Base-by-base conservation (phyloP, 2,329 filamentous ascomycete genomes). In the Pseudopyrenochaeta lycopersici region DNA sequence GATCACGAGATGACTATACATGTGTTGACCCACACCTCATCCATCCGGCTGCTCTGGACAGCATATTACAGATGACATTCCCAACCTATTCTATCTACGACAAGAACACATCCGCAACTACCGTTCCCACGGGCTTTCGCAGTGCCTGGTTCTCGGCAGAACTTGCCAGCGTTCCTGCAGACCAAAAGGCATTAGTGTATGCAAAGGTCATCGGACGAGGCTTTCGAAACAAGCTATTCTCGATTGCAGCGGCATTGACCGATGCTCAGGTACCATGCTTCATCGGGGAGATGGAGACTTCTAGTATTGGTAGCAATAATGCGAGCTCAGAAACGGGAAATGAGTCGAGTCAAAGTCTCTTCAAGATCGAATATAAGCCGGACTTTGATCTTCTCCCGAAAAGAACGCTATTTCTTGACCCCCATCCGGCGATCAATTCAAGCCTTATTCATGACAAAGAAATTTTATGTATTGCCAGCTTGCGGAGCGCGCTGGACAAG, bases 1-100 rank as follows among this genome's bases (percentile, higher is more conserved):
- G 47, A 30, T 39, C 44, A 7, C 31, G 43, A 10, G 49, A 50
- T 14, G 48, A 32, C 11, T 42, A 30, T 31, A 14, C 9, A 2
- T 41, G 56, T 18, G 49, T 31, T 9, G 58, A 57, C 33, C 18
- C 50, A 12, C 53, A 60, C 27, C 38, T 64, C 7, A 52, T 66
- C n/a, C 63, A 66, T 39, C 63, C 63, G 1, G 46, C 52, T 9
- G 43, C 57, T 1, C 44, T 66, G 4, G 63, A 66, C 33, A 54
- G 44, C 1, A 59, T 66, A 5, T 36, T 66, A 7, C 61, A 64
- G 29, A 52, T 50, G 18, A 55, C 51, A 1, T 58, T 60, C 15
- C 58, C 58, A 5, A 50, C 58, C 0, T 53, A 52, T 20, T 47
- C 52, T 1, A 59, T 64, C 7, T 54, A 52, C 17, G 36, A 52